phyloP scores from a whole-genome alignment of 257 asterid genomes.

The Nicotiana attenuata region DNA sequence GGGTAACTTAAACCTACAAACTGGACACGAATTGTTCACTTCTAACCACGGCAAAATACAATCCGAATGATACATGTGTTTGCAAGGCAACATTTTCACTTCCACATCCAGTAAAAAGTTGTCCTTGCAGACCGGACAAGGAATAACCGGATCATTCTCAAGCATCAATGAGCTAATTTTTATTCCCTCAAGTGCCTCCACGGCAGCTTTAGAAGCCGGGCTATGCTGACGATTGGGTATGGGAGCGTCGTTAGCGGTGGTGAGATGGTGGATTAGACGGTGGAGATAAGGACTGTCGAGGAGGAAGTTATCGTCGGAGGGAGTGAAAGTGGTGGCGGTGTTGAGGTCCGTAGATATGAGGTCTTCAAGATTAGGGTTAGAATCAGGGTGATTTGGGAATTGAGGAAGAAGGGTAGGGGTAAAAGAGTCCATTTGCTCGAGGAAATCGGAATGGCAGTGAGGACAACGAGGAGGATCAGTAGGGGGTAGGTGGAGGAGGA shows the following conservation, averaged over 20 bases:
- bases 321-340: conserved; percentile 22
- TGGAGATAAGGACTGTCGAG: conserved; percentile 66
- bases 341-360: too few relatives aligned
- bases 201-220: conserved; percentile 58
- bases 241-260: conserved; percentile 38
- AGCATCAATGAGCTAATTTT: conserved; percentile 28
- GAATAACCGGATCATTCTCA: conserved; percentile 49
- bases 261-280: conserved; percentile 67
- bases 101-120: conserved; percentile 40
- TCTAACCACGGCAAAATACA: conserved; percentile 90
- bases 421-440: conserved; percentile 64
- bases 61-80: conserved; percentile 59
- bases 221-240: conserved; percentile 29
- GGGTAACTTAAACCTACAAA: conserved; percentile 65
- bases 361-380: conserved; percentile 16
- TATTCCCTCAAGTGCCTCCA: conserved; percentile 44
- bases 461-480: conserved; percentile 74
- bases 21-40: conserved; percentile 80
- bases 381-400: not conserved
- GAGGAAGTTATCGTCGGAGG: conserved; percentile 67
- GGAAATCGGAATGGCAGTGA: conserved; percentile 73
- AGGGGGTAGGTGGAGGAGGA: conserved; percentile 39
- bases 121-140: conserved; percentile 81
- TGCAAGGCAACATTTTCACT: conserved; percentile 68
- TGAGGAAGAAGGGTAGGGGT: conserved; percentile 28